Evolutionary conservation across 2,329 filamentous ascomycete species (phyloP), one percentile per base, ranked within the genome.

Genomic region (Aureobasidium subglaciale): DNA sequence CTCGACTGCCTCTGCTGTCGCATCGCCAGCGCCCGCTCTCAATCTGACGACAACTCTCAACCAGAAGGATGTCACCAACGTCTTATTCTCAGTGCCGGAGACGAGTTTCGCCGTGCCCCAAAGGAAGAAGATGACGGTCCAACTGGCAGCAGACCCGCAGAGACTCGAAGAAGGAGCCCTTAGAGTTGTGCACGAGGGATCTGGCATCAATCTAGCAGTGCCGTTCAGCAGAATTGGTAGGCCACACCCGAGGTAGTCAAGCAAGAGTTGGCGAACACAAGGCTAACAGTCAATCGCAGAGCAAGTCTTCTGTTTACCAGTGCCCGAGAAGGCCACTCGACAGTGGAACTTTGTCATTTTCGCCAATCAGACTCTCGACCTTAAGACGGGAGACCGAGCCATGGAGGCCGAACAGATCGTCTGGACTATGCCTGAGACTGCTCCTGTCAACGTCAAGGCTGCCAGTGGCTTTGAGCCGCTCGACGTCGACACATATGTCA

Each of bases 331-430:
- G 63, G 76, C 80, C 4, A 79, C 83, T 59, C 78, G 79, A 55
- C 81, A 84, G 62, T 80, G 80, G 68, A 83, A 82, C 62, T 85
- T 84, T 64, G 78, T 82, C 63, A 67, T 85, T 38, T 73, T 85
- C 37, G 80, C 82, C 2, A 67, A 74, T 25, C 71, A 75, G 49
- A 75, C 71, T 16, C 73, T 80, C 60, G 77, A 77, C 35, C 71
- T 81, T 20, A 75, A 70, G 11, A 63, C 49, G 9, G 53, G 58
- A 4, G 60, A 62, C 25, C 63, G 65, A 22, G 67, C 66, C 15
- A 61, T 72, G 8, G 64, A 69, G 1, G 71, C 72, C 20, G 82
- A 84, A 60, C 75, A 80, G 18, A 78, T 84, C 41, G 76, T 85
- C 5, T 85, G 80, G 72, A 83, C 80, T 0, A 75, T 84, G 57